Evolutionary conservation across 2,329 filamentous ascomycete species (phyloP), one percentile per base, ranked within the genome.

Genomic region (Cladobotryum protrusum): DNA sequence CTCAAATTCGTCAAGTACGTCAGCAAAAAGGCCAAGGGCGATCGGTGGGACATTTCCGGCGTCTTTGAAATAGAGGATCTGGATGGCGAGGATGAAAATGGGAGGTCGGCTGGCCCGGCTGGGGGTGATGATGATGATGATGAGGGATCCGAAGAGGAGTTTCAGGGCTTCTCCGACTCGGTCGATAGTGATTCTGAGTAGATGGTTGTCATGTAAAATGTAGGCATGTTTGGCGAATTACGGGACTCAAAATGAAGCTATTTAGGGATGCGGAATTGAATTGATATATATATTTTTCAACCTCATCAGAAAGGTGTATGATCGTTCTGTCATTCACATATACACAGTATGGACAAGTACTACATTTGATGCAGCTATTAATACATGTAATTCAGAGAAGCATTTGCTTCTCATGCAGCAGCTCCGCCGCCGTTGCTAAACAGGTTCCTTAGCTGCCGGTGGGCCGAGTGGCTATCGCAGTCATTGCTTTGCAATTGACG

Each of bases 1-100:
- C 75, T 99, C 63, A 85, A 89, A 66, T 99, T 99, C 65, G 90
- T 97, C 62, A 99, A 97, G 74, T 99, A 97, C 67, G 86, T 99
- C 18, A 95, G 87, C 68, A 77, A 77, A 52, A 81, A 78, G 45
- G 93, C 93, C 7, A 81, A 81, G 62, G 93, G 93, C 1, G 93
- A 97, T 69, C 78, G 93, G 40, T 97, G 91, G 89, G 93, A 99
- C 70, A 76, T 97, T 45, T 85, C 82, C 43, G 93, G 83, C 1
- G 82, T 83, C 33, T 89, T 87, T 66, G 88, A 85, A 19, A 85
- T 96, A 32, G 78, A 78, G 55, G 78, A 81, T 52, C 65, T 72
- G 35, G 77, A 78, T 1, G 73, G 69, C 0, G 66, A 63, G 5
- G 65, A 62, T 2, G 64, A 61, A 9, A 61, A 61, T 13, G 64